These are phyloP conservation scores for Blastocystis sp. DNA, from an alignment of 352 stramenopile species.

Conservation along the genomic window DNA sequence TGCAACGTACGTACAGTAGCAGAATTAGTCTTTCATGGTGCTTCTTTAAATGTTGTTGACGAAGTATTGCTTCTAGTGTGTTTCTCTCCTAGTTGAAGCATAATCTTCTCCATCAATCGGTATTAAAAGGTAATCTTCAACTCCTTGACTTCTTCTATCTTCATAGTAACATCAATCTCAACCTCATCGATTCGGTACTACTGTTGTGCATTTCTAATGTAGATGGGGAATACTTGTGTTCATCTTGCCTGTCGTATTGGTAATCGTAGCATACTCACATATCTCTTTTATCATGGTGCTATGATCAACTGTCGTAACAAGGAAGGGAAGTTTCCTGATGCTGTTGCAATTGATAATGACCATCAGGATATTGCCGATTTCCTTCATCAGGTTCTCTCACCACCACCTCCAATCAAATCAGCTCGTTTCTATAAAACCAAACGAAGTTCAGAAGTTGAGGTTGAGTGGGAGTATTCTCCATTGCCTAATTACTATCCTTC, in stretches of 20 bases:
- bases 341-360: not conserved
- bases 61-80: not conserved
- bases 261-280: not conserved
- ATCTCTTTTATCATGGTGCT: slow-evolving; percentile 32
- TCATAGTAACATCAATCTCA: slow-evolving; percentile 42
- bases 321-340: not conserved
- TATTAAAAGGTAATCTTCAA: not conserved
- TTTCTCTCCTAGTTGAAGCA: not conserved
- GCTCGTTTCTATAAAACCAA: not conserved
- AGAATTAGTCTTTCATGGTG: slow-evolving; percentile 4
- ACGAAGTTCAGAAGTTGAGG: not conserved
- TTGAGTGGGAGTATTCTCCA: not conserved
- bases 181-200: slow-evolving; percentile 6
- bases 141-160: slow-evolving; percentile 48
- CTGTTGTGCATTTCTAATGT: not conserved
- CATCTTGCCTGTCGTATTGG: slow-evolving; percentile 21
- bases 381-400: not conserved
- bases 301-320: slow-evolving; percentile 6
- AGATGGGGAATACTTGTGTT: slow-evolving; percentile 11
- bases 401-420: not conserved
- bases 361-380: slow-evolving; percentile 5
- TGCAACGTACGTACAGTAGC: not conserved
- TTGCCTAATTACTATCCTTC: slow-evolving; percentile 8
- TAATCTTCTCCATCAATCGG: not conserved
- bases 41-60: slow-evolving; percentile 1